These are phyloP conservation scores for Ceratocystis cacaofunesta DNA, from an alignment of 2,329 filamentous ascomycete species.

Conservation along the genomic window DNA sequence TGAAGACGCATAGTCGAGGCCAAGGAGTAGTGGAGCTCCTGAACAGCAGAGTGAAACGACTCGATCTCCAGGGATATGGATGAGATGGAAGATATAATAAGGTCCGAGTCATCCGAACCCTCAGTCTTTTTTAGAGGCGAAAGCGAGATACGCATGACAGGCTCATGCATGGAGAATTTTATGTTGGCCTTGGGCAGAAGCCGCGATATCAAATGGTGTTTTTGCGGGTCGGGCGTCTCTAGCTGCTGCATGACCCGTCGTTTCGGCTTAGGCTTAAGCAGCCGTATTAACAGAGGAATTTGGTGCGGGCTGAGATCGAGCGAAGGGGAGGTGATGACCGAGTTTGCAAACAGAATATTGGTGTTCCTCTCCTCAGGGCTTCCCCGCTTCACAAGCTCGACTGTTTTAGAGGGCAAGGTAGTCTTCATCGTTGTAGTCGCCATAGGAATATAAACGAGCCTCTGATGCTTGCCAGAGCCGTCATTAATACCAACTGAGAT, in stretches of 20 bases:
- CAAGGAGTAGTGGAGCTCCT: slow-evolving; percentile 75
- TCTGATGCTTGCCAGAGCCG: slow-evolving; percentile 69
- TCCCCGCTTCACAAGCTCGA: slow-evolving; percentile 60
- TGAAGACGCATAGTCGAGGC: slow-evolving; percentile 69
- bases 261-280: slow-evolving; percentile 43
- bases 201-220: slow-evolving; percentile 65
- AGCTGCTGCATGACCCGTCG: neutral
- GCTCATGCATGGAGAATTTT: slow-evolving; percentile 93
- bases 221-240: slow-evolving; percentile 22
- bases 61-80: slow-evolving; percentile 87
- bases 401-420: slow-evolving; percentile 84
- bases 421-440: slow-evolving; percentile 89
- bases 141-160: slow-evolving; percentile 76
- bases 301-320: slow-evolving; percentile 86
- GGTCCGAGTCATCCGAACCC: slow-evolving; percentile 70
- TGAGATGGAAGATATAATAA: slow-evolving; percentile 89
- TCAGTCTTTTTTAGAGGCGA: slow-evolving; percentile 54
- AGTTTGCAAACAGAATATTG: slow-evolving; percentile 91
- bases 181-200: slow-evolving; percentile 85
- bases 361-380: slow-evolving; percentile 73
- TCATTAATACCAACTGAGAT: slow-evolving; percentile 86
- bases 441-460: slow-evolving; percentile 90
- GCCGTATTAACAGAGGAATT: slow-evolving; percentile 66
- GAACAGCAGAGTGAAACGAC: slow-evolving; percentile 79
- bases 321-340: slow-evolving; percentile 90